Base-by-base conservation (phyloP, 2,329 filamentous ascomycete species). In the Botryotinia globosa region DNA sequence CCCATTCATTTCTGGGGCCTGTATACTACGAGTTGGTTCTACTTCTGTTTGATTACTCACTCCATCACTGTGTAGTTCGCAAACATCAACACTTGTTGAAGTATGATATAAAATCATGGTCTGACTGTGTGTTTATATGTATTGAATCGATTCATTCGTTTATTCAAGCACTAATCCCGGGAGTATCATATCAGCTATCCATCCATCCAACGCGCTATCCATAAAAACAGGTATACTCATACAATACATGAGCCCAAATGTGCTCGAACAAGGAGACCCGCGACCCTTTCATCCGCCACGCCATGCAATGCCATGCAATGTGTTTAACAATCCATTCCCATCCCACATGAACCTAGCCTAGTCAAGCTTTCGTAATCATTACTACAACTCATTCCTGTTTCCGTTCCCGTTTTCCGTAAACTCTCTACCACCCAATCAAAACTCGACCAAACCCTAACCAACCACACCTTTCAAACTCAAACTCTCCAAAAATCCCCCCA, bases 401-500 rank as follows among this genome's bases (percentile, higher is more conserved):
- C 29, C 29, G 6, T 37, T 44, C 42, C n/a, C 20, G 34, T 16
- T 65, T 22, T 7, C 29, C 42, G n/a, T 16, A 48, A 3, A 8
- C 42, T 8, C 14, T 34, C 22, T 25, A 48, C 18, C 29, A 2
- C 12, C 20, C n/a, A 29, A 29, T 56, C 16, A 0, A 20, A 7
- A 20, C 2, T 20, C 29, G 1, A 29, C 18, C 25, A 6, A 18
- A 0, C 25, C 37, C 22, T 71, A 91, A 61, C 89, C 88, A 71
- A 91, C 91, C 29, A 98, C 94, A 72, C 90, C 90, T 87, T 97
- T 97, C 87, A 94, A 91, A 83, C 94, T 98, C 80, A 99, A 82
- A 72, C 91, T 91, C 84, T 99, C 96, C 76, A 99, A 85, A 81
- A 99, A 99, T 0, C 91, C 93, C 25, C 90, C 89, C 42, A 99